Conservation (phyloP, 1,284 basidiomycete genomes). For the Pseudozyma sp. region DNA sequence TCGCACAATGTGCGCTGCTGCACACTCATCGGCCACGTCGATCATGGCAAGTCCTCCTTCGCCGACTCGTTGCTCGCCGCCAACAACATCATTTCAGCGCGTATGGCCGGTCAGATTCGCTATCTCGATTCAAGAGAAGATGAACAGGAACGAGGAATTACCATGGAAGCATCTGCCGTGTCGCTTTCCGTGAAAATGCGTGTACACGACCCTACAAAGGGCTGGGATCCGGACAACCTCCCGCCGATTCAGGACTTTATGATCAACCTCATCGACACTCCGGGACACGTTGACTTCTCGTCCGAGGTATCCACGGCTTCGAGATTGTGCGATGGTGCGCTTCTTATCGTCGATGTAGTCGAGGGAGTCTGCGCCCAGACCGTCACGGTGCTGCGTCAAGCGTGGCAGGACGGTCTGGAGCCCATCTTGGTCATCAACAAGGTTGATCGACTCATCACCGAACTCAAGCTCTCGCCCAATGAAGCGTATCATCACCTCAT, state of each 20-base stretch:
- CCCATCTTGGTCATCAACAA: conserved; percentile 98
- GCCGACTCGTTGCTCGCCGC: conserved; percentile 95
- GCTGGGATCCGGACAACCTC: conserved; percentile 56
- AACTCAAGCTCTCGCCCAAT: conserved; percentile 87
- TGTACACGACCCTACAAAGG: conserved; percentile 39
- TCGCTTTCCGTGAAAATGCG: conserved; percentile 66
- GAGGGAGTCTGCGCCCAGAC: conserved; percentile 99
- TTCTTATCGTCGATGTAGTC: conserved; percentile 96
- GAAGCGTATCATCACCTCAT: conserved; percentile 95
- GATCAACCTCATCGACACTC: conserved; percentile 97
- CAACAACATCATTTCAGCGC: conserved; percentile 94
- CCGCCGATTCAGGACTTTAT: conserved; percentile 74
- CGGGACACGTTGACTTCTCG: conserved; percentile 98
- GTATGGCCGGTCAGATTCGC: conserved; percentile 95
- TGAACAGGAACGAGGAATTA: conserved; percentile 97
- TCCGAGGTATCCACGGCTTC: conserved; percentile 95
- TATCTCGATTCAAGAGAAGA: conserved; percentile 96
- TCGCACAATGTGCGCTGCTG: conserved; percentile 66
- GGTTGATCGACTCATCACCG: conserved; percentile 92
- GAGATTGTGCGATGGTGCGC: conserved; percentile 90
- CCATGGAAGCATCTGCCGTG: conserved; percentile 96
- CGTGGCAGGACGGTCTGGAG: conserved; percentile 87
- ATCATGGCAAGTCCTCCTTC: conserved; percentile 73
- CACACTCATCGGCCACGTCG: conserved; percentile 68
- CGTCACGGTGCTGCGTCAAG: conserved; percentile 92